These are phyloP conservation scores for Axilococcus clingmanii DNA, from an alignment of 139 green algal species.

Conservation along the genomic window DNA sequence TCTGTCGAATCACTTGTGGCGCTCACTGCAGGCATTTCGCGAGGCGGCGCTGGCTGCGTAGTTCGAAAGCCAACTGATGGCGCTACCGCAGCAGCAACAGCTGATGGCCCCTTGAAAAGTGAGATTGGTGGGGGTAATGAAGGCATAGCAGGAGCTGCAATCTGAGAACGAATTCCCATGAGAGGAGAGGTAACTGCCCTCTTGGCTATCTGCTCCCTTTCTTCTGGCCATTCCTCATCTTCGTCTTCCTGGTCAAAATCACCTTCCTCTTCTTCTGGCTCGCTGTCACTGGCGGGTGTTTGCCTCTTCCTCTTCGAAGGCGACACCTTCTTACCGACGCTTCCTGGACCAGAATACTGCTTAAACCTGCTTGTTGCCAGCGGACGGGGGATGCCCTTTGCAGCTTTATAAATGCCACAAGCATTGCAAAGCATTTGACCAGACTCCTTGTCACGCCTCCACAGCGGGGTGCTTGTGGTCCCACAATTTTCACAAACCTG, in stretches of 20 bases:
- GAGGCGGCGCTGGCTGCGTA: too few relatives aligned
- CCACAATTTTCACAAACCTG: conserved; percentile 57
- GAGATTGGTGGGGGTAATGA: too few relatives aligned
- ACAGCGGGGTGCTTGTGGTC: conserved; percentile 56
- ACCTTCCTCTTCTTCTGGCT: conserved; percentile 1
- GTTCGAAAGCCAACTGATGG: too few relatives aligned
- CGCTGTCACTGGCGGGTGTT: not conserved
- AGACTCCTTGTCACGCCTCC: conserved; percentile 50
- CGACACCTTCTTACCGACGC: not conserved
- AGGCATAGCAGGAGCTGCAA: not conserved
- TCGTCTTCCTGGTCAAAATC: not conserved
- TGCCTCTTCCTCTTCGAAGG: not conserved
- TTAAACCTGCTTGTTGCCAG: conserved; percentile 2
- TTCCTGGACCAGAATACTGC: not conserved
- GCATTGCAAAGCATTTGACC: conserved; percentile 60
- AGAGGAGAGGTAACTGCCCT: not conserved
- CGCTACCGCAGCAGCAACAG: too few relatives aligned
- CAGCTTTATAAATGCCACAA: conserved; percentile 69
- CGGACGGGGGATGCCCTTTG: conserved; percentile 42
- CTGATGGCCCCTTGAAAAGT: too few relatives aligned
- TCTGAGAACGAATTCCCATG: not conserved
- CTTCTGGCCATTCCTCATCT: too few relatives aligned
- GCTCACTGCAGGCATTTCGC: too few relatives aligned
- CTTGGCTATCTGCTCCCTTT: not conserved
- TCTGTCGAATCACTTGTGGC: too few relatives aligned